These are phyloP conservation scores for Globisporangium echinulatum DNA, from an alignment of 352 stramenopile genomes.

Conservation along the genomic window DNA sequence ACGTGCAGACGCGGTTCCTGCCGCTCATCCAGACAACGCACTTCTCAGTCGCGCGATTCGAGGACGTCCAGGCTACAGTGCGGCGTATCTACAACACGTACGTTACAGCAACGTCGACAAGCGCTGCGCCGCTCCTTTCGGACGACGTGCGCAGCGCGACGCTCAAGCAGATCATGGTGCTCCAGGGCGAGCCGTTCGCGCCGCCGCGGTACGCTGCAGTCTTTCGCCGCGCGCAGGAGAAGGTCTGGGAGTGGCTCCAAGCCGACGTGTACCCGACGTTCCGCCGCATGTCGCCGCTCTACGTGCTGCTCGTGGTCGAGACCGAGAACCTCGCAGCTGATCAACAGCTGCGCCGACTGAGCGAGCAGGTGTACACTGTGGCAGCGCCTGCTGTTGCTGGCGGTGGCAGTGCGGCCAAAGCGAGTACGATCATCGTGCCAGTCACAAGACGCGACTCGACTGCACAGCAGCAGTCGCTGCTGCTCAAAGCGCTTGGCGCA, in stretches of 20 bases:
- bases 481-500: neutral
- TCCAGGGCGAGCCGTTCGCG: conserved; percentile 73
- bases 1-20: conserved; percentile 67
- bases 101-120: conserved; percentile 30
- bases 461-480: neutral
- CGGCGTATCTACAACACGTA: conserved; percentile 62
- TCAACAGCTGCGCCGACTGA: conserved; percentile 49
- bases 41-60: conserved; percentile 68
- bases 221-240: conserved; percentile 66
- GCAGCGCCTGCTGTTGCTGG: conserved; percentile 1
- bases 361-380: conserved; percentile 41
- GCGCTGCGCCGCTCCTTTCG: conserved; percentile 29
- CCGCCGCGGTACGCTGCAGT: conserved; percentile 58
- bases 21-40: conserved; percentile 53
- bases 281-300: conserved; percentile 37
- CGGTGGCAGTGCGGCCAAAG: conserved; percentile 15
- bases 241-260: conserved; percentile 67
- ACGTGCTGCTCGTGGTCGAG: conserved; percentile 66
- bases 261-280: conserved; percentile 56
- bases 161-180: conserved; percentile 56
- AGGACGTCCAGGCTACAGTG: conserved; percentile 61
- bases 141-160: conserved; percentile 51
- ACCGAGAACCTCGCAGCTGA: conserved; percentile 64
- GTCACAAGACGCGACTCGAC: neutral
- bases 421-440: conserved; percentile 26